A percentile compares a stretch with the other conserved stretches of the same genome.
phyloP scores from a whole-genome alignment of 2,329 filamentous ascomycete genomes.

The Dryadomyces quercivorus region DNA sequence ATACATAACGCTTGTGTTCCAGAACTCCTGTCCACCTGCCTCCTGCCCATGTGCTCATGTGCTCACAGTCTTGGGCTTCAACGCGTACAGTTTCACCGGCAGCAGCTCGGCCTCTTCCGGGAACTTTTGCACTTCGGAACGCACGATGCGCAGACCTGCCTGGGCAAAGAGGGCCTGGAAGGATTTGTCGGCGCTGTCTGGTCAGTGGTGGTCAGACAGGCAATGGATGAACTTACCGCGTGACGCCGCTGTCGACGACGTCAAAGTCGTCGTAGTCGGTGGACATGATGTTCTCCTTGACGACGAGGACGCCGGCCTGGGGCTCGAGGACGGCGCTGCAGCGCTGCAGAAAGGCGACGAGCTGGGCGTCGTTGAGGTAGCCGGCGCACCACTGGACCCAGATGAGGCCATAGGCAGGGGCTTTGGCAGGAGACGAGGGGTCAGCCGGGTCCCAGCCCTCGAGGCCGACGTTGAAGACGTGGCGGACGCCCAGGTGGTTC shows the following conservation, averaged over 20 bases:
- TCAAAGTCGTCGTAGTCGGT: constrained; percentile 58
- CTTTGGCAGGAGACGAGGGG: neutral
- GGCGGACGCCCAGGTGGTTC: constrained; percentile 43
- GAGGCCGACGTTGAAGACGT: constrained; percentile 60
- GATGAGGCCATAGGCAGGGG: constrained; percentile 56
- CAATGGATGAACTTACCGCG: constrained; percentile 43
- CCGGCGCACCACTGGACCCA: constrained; percentile 90
- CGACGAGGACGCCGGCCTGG: constrained; percentile 44
- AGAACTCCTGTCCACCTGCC: no score
- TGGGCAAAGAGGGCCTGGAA: constrained; percentile 57
- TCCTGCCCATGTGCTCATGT: no score
- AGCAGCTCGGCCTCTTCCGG: constrained; percentile 45
- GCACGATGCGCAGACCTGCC: constrained; percentile 56
- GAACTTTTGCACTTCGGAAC: constrained; percentile 63
- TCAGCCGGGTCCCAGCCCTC: constrained; percentile 55
- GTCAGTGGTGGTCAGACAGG: no score
- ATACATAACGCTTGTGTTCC: no score
- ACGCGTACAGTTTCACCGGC: constrained; percentile 67
- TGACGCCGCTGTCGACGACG: constrained; percentile 64
- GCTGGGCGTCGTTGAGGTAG: constrained; percentile 63
- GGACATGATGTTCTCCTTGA: constrained; percentile 68
- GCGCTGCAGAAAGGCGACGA: constrained; percentile 53
- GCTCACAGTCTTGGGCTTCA: constrained; percentile 39
- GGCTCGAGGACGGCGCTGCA: constrained; percentile 35
- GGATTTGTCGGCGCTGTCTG: constrained; percentile 52